A percentile compares a stretch with the other conserved stretches of the same genome.
Conservation (phyloP, 2,329 filamentous ascomycete species). For the Cadophora luteo-olivacea region DNA sequence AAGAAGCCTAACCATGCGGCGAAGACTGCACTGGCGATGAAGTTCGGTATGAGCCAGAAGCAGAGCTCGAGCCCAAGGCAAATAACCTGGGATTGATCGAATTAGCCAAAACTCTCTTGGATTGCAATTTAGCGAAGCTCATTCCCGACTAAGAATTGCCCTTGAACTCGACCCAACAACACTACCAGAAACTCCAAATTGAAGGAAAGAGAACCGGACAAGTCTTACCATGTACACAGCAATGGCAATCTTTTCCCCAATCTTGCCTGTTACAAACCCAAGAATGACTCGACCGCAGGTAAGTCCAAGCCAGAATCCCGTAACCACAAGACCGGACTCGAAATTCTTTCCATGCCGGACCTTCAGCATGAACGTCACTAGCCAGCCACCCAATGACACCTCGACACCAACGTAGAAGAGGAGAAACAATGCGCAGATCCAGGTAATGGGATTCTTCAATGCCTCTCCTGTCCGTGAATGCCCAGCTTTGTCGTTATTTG, state of each 20-base stretch:
- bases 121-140: constrained; percentile 77
- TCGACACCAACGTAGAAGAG: constrained; percentile 82
- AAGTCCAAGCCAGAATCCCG: constrained; percentile 85
- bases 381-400: constrained; percentile 79
- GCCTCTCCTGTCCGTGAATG: constrained; percentile 39
- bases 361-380: constrained; percentile 85
- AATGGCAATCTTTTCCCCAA: constrained; percentile 76
- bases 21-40: constrained; percentile 75
- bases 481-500: constrained; percentile 40
- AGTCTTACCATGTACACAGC: constrained; percentile 67
- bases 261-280: constrained; percentile 76
- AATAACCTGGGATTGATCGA: constrained; percentile 55
- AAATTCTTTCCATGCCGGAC: constrained; percentile 48
- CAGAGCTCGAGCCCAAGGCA: constrained; percentile 71
- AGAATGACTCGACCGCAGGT: constrained; percentile 76
- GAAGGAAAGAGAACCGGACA: constrained; percentile 74
- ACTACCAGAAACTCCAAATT: constrained; percentile 72
- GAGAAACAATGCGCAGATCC: constrained; percentile 77
- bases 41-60: constrained; percentile 83
- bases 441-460: constrained; percentile 63
- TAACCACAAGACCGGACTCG: constrained; percentile 46
- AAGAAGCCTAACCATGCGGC: constrained; percentile 80
- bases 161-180: constrained; percentile 74
- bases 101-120: constrained; percentile 68
- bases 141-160: constrained; percentile 81